Evolutionary conservation across 768 basidiomycete species (phyloP), one percentile per base, ranked within the genome.

Genomic region (Plicaturopsis crispa): DNA sequence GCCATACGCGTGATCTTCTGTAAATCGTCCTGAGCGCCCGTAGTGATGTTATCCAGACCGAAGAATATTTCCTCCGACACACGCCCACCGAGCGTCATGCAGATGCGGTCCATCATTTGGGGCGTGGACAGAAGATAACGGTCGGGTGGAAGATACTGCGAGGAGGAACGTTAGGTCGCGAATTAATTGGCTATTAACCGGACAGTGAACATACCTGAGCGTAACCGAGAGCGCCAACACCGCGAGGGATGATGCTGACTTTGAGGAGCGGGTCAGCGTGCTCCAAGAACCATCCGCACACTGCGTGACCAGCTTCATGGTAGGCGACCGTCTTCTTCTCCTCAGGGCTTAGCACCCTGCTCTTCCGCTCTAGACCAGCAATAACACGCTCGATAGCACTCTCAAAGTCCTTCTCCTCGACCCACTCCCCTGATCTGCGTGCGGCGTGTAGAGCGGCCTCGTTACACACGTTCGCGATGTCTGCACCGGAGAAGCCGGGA

Each of bases 61-160:
- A 99, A 99, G 69, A 98, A 96, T 42, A 99, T 93, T 61, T 99
- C 96, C 62, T 99, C 96, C 1, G 93, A 86, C 6, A 98, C 94
- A 37, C 96, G 86, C 8, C 96, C 96, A 41, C 96, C 96, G 17
- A 99, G 74, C 0, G 96, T 98, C 90, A 98, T 97, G 61, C 91
- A 93, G 66, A 99, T 98, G 39, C 91, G 76, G 58, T 99, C 94
- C 20, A 75, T 55, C 74, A 99, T 84, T 60, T 98, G 93, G 33
- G 92, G 90, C 0, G 89, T 92, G 5, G 93, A 90, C 44, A 94
- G 78, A 16, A 99, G 78, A 68, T 94, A 98, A 32, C 90, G 85
- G 51, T 99, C 94, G 24, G 91, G 85, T 38, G 92, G 93, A 4
- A 97, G 73, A 61, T 98, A 97, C 84, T 92, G 46, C 6, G 46